Evolutionary conservation across 345 rosid species (phyloP).

Genomic region (Jatropha curcas): DNA sequence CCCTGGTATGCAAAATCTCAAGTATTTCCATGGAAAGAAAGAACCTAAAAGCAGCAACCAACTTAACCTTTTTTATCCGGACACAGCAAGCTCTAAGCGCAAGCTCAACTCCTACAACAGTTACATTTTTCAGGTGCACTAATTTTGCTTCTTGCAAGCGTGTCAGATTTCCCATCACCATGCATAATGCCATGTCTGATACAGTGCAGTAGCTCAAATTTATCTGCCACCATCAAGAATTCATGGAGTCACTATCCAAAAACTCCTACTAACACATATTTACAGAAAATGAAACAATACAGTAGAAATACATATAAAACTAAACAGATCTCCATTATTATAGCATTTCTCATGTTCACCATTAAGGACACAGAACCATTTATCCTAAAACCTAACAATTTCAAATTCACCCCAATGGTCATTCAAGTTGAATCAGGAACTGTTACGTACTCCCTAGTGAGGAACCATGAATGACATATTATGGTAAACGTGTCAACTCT

Average conservation of each 20-base stretch:
- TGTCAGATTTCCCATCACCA: slow-evolving; percentile 78
- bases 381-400: neutral
- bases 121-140: slow-evolving; percentile 63
- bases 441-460: neutral
- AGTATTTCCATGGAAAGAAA: slow-evolving; percentile 68
- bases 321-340: neutral
- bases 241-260: neutral
- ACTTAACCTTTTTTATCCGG: slow-evolving; percentile 81
- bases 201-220: slow-evolving; percentile 68
- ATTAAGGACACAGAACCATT: neutral
- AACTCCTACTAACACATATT: neutral
- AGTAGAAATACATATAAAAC: neutral
- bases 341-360: neutral
- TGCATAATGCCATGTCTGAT: slow-evolving; percentile 54
- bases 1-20: slow-evolving; percentile 60
- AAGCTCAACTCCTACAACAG: slow-evolving; percentile 75
- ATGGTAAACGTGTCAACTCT: neutral
- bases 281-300: neutral
- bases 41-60: slow-evolving; percentile 62
- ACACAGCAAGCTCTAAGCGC: slow-evolving; percentile 63
- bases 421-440: neutral
- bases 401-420: neutral
- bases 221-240: slow-evolving; percentile 59
- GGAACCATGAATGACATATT: neutral
- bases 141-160: slow-evolving; percentile 88